Conservation (phyloP, 495 filamentous ascomycete species). For the Aspergillus kassunensis region DNA sequence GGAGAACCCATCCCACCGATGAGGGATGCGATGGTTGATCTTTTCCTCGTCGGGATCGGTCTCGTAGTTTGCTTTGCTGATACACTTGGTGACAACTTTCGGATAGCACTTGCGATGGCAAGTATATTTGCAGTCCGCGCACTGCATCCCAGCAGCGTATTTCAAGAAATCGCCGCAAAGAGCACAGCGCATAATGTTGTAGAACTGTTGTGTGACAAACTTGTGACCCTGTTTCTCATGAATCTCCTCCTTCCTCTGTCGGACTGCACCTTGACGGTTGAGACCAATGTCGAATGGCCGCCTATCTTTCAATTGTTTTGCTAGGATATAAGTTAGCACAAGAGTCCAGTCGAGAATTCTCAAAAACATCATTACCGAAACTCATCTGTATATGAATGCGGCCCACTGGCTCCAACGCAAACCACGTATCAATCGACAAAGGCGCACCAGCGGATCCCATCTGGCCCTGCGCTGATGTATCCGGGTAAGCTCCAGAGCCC, state of each 20-base stretch:
- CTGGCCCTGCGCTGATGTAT: slow-evolving; percentile 17
- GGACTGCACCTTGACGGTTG: slow-evolving; percentile 91
- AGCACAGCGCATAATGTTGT: slow-evolving; percentile 99
- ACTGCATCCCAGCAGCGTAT: slow-evolving; percentile 98
- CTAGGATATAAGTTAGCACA: slow-evolving; percentile 42
- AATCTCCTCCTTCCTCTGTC: slow-evolving; percentile 93
- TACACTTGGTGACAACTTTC: slow-evolving; percentile 99
- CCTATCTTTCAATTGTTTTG: slow-evolving; percentile 64
- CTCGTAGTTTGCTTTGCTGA: slow-evolving; percentile 98
- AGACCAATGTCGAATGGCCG: slow-evolving; percentile 81
- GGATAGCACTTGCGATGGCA: slow-evolving; percentile 95
- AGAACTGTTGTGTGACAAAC: slow-evolving; percentile 96
- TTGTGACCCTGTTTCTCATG: slow-evolving; percentile 99
- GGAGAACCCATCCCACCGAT: slow-evolving; percentile 90
- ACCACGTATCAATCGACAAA: slow-evolving; percentile 88
- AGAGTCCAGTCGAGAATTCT: neutral
- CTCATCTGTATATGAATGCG: slow-evolving; percentile 82
- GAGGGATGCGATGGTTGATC: slow-evolving; percentile 97
- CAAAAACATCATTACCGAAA: slow-evolving; percentile 59
- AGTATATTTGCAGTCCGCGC: slow-evolving; percentile 98
- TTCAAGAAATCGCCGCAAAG: slow-evolving; percentile 98
- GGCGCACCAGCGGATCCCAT: slow-evolving; percentile 30
- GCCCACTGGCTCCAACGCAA: slow-evolving; percentile 90
- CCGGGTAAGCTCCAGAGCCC: slow-evolving; percentile 22
- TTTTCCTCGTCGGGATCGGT: slow-evolving; percentile 98